phyloP scores from a whole-genome alignment of 23 red algal species.

The Gracilaria domingensis region DNA sequence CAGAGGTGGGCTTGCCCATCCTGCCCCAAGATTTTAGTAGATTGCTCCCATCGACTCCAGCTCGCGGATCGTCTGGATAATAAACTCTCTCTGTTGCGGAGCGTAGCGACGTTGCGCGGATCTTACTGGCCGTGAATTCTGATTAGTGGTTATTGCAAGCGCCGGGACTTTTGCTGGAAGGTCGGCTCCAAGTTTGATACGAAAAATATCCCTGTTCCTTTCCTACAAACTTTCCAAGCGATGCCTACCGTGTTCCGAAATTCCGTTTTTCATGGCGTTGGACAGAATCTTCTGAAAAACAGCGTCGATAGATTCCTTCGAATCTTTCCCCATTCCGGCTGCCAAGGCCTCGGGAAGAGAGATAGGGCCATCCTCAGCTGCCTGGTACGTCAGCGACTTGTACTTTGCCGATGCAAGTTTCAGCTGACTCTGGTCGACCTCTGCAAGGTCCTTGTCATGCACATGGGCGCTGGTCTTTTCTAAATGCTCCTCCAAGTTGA shows the following conservation, averaged over 20 bases:
- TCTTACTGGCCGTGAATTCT: background rate
- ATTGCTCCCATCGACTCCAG: slow-evolving; percentile 20
- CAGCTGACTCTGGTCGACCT: background rate
- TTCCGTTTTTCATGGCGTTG: background rate
- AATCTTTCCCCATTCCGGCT: slow-evolving; percentile 12
- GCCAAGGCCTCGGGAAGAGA: background rate
- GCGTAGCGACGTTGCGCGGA: slow-evolving; percentile 25
- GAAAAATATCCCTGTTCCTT: slow-evolving; percentile 1
- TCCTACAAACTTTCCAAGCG: background rate
- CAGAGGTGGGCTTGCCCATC: slow-evolving; percentile 48
- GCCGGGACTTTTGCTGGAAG: background rate
- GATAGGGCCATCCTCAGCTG: slow-evolving; percentile 11
- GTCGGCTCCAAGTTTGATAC: slow-evolving; percentile 30
- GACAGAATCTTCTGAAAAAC: background rate
- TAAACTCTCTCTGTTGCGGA: background rate
- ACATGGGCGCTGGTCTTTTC: background rate
- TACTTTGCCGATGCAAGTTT: slow-evolving; percentile 15
- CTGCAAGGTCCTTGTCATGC: background rate
- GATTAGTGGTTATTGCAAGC: background rate
- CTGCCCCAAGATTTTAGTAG: background rate
- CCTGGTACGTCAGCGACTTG: background rate
- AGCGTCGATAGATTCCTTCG: background rate
- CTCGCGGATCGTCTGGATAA: slow-evolving; percentile 17
- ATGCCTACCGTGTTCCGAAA: background rate
- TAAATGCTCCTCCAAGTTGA: slow-evolving; percentile 4